Conservation (phyloP, 2,329 filamentous ascomycete genomes). For the Stylonectria norvegica region DNA sequence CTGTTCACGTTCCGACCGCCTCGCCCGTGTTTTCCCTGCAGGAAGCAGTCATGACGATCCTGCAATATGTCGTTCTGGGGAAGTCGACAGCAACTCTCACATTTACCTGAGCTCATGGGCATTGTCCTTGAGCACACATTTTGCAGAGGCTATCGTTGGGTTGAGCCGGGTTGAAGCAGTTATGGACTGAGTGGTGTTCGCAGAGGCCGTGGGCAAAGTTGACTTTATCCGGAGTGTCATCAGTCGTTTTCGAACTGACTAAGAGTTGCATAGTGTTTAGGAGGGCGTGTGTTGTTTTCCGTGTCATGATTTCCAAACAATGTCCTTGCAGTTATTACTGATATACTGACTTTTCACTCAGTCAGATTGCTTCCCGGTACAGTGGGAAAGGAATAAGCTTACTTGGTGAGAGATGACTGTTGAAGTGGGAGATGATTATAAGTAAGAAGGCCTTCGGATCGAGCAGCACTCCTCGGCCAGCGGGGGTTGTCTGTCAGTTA, state of each 20-base stretch:
- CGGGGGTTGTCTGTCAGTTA: constrained; percentile 8
- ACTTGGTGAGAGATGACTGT: too few species aligned
- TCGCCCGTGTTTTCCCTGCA: too few species aligned
- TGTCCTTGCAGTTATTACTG: too few species aligned
- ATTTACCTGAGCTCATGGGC: constrained; percentile 17
- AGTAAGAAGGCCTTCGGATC: too few species aligned
- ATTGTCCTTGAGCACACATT: constrained; percentile 25
- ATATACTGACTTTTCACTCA: too few species aligned
- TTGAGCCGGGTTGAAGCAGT: constrained; percentile 19
- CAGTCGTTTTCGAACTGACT: constrained; percentile 3
- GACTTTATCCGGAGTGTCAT: constrained; percentile 10
- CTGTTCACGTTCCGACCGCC: too few species aligned
- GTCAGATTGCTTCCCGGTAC: too few species aligned
- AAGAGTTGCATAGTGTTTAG: constrained; percentile 4
- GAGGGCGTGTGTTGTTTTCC: constrained; percentile 1
- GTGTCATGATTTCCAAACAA: neutral
- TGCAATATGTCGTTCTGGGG: too few species aligned
- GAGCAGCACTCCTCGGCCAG: too few species aligned
- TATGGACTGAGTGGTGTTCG: constrained; percentile 23
- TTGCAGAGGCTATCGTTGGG: constrained; percentile 19
- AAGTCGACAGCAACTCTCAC: too few species aligned
- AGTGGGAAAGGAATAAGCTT: neutral
- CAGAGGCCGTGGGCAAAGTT: constrained; percentile 22
- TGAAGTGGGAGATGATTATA: too few species aligned
- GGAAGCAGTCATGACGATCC: too few species aligned